These are phyloP conservation scores for Trypanosoma congolense DNA, from an alignment of 208 protist species.

Conservation along the genomic window DNA sequence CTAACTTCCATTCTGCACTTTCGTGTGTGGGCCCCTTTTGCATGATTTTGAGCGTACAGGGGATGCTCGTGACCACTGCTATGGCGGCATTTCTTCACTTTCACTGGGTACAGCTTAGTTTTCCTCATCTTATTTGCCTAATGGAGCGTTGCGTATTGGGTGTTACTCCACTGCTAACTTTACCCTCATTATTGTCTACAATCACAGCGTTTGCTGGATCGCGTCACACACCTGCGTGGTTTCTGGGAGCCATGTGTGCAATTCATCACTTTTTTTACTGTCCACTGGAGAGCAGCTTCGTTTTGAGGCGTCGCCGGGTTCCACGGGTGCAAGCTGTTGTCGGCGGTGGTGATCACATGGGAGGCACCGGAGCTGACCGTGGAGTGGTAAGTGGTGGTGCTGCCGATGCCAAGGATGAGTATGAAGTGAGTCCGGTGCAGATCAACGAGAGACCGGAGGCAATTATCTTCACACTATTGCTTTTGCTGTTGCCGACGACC, in stretches of 20 bases:
- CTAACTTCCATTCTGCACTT: slow-evolving; percentile 53
- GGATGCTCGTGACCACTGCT: slow-evolving; percentile 31
- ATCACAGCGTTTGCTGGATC: slow-evolving; percentile 58
- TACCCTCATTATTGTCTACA: slow-evolving; percentile 65
- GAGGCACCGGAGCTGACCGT: neutral
- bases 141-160: slow-evolving; percentile 67
- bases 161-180: slow-evolving; percentile 49
- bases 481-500: slow-evolving; percentile 50
- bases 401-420: slow-evolving; percentile 7
- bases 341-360: neutral
- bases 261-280: slow-evolving; percentile 71
- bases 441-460: slow-evolving; percentile 63
- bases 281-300: slow-evolving; percentile 74
- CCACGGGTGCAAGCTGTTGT: neutral
- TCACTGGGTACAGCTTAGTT: slow-evolving; percentile 71
- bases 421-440: slow-evolving; percentile 29
- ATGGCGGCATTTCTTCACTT: slow-evolving; percentile 71
- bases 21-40: slow-evolving; percentile 60
- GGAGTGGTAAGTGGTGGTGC: neutral
- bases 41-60: slow-evolving; percentile 50
- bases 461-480: slow-evolving; percentile 54
- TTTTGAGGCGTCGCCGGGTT: slow-evolving; percentile 20
- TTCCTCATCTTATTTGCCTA: slow-evolving; percentile 56
- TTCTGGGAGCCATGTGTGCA: slow-evolving; percentile 52
- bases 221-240: slow-evolving; percentile 59